Conservation (phyloP, 306 rosid genomes). For the Arachis stenosperma region DNA sequence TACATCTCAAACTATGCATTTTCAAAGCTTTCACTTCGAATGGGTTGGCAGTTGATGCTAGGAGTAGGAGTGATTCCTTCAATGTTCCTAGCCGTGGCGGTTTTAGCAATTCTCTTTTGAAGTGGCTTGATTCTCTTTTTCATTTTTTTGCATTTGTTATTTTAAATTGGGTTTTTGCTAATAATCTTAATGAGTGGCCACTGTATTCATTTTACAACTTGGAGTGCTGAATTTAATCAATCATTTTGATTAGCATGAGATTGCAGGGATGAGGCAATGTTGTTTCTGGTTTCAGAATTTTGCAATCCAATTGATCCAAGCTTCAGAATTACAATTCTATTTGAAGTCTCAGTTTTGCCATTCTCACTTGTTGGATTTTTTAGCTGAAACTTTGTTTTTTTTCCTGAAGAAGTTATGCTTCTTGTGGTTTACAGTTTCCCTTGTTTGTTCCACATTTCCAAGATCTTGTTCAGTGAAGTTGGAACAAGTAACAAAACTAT, state of each 20-base stretch:
- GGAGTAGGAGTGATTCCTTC: constrained; percentile 71
- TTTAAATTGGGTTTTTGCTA: too few relatives aligned
- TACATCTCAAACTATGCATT: constrained; percentile 74
- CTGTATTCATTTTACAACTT: too few relatives aligned
- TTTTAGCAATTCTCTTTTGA: constrained; percentile 22
- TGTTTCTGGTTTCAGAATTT: constrained; percentile 49
- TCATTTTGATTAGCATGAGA: constrained; percentile 31
- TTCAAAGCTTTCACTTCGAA: constrained; percentile 44
- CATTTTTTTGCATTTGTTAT: too few relatives aligned
- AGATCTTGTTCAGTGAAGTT: constrained; percentile 51
- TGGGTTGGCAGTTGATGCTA: constrained; percentile 81
- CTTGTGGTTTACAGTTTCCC: constrained; percentile 63
- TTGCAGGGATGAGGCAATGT: constrained; percentile 40
- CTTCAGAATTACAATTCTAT: constrained; percentile 82
- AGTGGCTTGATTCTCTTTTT: too few relatives aligned
- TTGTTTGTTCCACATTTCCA: constrained; percentile 51
- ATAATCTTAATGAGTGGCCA: too few relatives aligned
- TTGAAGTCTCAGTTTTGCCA: constrained; percentile 52
- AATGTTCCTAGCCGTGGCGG: constrained; percentile 47
- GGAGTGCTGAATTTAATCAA: too few relatives aligned
- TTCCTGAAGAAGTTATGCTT: constrained; percentile 74
- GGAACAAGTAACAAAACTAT: constrained; percentile 42
- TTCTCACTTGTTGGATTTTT: constrained; percentile 48
- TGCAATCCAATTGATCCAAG: constrained; percentile 57
- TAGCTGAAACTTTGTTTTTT: constrained; percentile 65